Evolutionary conservation across 78 protist species (phyloP).

Genomic region (Polysphondylium violaceum): DNA sequence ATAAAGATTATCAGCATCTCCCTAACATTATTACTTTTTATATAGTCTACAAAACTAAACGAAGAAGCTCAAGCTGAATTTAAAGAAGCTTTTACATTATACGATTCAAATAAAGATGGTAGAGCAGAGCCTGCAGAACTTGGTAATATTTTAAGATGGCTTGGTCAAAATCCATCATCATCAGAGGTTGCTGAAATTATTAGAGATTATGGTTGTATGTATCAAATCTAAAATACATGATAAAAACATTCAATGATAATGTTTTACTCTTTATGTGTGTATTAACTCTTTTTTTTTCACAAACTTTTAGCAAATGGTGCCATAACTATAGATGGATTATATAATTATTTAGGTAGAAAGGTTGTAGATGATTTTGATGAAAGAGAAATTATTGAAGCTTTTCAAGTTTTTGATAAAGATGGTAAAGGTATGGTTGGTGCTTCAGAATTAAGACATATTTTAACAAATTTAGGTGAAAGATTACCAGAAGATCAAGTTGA

Average conservation of each 20-base stretch:
- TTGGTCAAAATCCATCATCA: constrained; percentile 69
- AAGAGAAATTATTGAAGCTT: constrained; percentile 72
- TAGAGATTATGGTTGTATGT: constrained; percentile 73
- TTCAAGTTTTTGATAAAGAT: constrained; percentile 73
- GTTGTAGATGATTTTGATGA: constrained; percentile 81
- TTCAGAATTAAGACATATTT: constrained; percentile 63
- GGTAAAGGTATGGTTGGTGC: constrained; percentile 81
- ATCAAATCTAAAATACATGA: neutral
- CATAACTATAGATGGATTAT: constrained; percentile 59
- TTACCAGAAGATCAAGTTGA: constrained; percentile 75
- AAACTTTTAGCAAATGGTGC: constrained; percentile 7
- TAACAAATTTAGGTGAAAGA: constrained; percentile 78
- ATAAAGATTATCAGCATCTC: too few species aligned
- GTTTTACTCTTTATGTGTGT: neutral
- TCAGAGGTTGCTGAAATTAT: constrained; percentile 37
- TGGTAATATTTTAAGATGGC: constrained; percentile 46
- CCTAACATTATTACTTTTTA: neutral
- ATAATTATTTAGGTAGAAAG: constrained; percentile 64
- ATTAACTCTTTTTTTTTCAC: neutral
- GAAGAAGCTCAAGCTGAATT: constrained; percentile 80
- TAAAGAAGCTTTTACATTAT: constrained; percentile 59
- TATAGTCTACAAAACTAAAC: constrained; percentile 44
- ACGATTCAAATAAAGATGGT: constrained; percentile 75
- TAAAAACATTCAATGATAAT: neutral
- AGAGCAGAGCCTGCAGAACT: constrained; percentile 62